These are phyloP conservation scores for Hirschfeldia incana DNA, from an alignment of 345 rosid species.

Conservation along the genomic window DNA sequence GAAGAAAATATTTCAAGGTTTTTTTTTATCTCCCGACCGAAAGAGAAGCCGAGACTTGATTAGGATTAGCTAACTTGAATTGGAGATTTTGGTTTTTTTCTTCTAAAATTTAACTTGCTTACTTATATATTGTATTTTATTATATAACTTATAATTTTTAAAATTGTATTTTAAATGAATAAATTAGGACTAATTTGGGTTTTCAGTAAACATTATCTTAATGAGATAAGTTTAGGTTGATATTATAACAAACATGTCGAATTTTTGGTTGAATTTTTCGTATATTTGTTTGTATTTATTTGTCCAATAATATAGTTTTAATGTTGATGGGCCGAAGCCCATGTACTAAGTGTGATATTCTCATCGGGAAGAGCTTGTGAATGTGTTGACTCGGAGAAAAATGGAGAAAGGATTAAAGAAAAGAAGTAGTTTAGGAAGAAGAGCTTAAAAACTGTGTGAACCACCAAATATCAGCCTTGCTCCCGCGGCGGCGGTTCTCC, in stretches of 20 bases:
- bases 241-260: no score
- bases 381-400: neutral
- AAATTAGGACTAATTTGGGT: neutral
- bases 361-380: neutral
- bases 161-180: neutral
- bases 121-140: no score
- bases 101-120: neutral
- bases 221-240: neutral
- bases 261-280: no score
- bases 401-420: neutral
- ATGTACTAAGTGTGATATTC: neutral
- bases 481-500: constrained; percentile 34
- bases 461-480: neutral
- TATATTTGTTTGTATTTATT: neutral
- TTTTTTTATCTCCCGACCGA: neutral
- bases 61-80: neutral
- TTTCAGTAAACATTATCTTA: neutral
- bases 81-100: neutral
- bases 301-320: neutral
- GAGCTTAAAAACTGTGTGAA: constrained; percentile 30
- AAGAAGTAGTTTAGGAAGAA: neutral
- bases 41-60: neutral
- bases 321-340: neutral
- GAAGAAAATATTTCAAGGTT: no score
- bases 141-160: no score